Percentiles rank a stretch among this genome's conserved stretches.
Conservation (phyloP, 371 early-diverging fungal genomes). For the Phascolomyces articulosus region DNA sequence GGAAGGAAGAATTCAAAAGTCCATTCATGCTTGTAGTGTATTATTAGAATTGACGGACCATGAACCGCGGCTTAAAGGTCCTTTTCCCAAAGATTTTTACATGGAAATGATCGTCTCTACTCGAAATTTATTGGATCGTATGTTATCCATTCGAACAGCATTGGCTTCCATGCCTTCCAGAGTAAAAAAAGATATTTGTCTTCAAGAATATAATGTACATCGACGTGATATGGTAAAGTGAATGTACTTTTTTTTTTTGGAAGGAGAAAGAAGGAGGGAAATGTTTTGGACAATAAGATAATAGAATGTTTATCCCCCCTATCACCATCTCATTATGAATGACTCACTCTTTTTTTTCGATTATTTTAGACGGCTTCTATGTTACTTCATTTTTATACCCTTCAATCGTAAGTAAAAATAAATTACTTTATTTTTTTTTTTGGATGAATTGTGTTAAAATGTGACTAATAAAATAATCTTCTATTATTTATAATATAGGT, state of each 20-base stretch:
- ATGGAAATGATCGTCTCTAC: slow-evolving; percentile 56
- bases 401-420: slow-evolving; percentile 55
- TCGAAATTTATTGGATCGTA: slow-evolving; percentile 56
- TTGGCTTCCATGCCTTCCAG: slow-evolving; percentile 49
- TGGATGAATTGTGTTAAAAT: no score
- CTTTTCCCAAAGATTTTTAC: slow-evolving; percentile 62
- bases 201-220: slow-evolving; percentile 40
- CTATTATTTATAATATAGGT: no score
- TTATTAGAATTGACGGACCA: slow-evolving; percentile 56
- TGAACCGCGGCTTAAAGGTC: slow-evolving; percentile 63
- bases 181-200: slow-evolving; percentile 43
- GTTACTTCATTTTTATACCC: slow-evolving; percentile 49
- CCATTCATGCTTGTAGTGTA: slow-evolving; percentile 43
- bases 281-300: no score
- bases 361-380: slow-evolving; percentile 44
- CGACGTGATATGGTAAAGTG: slow-evolving; percentile 57
- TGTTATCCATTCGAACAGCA: slow-evolving; percentile 58
- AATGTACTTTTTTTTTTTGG: neutral
- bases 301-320: no score
- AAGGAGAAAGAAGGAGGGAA: neutral
- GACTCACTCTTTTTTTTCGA: neutral
- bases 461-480: no score
- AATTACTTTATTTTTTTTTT: slow-evolving; percentile 14
- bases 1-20: slow-evolving; percentile 42
- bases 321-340: no score